Conservation (phyloP, 1,284 basidiomycete species). For the Trametes sp. region DNA sequence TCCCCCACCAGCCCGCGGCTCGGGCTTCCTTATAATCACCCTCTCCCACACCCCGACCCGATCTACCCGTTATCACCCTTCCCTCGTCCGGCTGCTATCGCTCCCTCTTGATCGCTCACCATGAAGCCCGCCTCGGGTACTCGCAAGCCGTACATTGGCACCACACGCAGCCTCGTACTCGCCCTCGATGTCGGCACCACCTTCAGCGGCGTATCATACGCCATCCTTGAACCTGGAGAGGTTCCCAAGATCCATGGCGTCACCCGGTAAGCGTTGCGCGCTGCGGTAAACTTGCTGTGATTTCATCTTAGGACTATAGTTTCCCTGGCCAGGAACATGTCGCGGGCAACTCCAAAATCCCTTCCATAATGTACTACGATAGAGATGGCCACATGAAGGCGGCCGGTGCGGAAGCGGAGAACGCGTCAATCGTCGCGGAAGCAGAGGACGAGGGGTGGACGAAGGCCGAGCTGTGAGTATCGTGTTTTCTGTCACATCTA, state of each 20-base stretch:
- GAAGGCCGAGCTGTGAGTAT: conserved; percentile 70
- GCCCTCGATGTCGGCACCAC: conserved; percentile 82
- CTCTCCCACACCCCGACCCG: conserved; percentile 13
- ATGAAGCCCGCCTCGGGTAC: conserved; percentile 54
- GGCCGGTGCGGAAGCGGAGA: conserved; percentile 79
- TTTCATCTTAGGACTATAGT: conserved; percentile 44
- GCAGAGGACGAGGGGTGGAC: conserved; percentile 80
- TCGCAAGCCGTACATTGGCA: conserved; percentile 74
- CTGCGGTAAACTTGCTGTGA: conserved; percentile 14
- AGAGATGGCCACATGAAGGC: conserved; percentile 65
- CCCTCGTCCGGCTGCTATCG: conserved; percentile 17
- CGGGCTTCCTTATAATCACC: conserved; percentile 28
- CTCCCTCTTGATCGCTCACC: conserved; percentile 23
- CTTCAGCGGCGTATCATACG: conserved; percentile 79
- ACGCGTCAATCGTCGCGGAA: conserved; percentile 58
- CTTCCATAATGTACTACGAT: conserved; percentile 78
- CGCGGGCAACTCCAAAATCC: conserved; percentile 84
- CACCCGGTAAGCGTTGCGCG: conserved; percentile 61
- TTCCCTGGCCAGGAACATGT: conserved; percentile 85
- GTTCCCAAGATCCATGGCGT: conserved; percentile 78
- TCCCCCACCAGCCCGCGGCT: conserved; percentile 15
- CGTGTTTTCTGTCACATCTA: neutral
- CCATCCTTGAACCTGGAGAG: conserved; percentile 76
- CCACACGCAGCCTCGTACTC: conserved; percentile 68
- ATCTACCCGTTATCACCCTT: conserved; percentile 25